Conservation (phyloP, 2,329 filamentous ascomycete genomes). For the Penicillium aurantiogriseum region DNA sequence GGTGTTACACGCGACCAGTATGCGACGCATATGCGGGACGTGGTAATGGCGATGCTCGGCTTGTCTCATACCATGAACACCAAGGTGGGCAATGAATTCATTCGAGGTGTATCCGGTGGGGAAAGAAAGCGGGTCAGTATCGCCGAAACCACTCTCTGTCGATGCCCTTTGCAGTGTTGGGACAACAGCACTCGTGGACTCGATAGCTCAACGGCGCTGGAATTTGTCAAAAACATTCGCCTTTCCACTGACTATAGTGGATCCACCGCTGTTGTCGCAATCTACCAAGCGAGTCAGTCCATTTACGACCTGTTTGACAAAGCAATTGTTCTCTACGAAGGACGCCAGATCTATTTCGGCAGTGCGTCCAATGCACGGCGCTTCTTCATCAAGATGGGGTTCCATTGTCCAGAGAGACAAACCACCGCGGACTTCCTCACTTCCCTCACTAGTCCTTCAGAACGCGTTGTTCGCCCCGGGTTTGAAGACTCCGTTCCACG, state of each 20-base stretch:
- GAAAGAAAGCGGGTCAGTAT: slow-evolving; percentile 61
- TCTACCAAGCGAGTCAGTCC: slow-evolving; percentile 51
- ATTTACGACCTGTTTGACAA: slow-evolving; percentile 66
- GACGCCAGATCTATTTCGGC: slow-evolving; percentile 73
- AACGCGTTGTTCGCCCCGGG: slow-evolving; percentile 55
- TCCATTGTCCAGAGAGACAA: slow-evolving; percentile 64
- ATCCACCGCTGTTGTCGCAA: slow-evolving; percentile 51
- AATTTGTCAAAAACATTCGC: slow-evolving; percentile 53
- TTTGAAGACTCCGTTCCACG: slow-evolving; percentile 63
- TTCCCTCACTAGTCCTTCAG: slow-evolving; percentile 62
- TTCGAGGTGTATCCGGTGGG: slow-evolving; percentile 60
- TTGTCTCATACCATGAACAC: slow-evolving; percentile 53
- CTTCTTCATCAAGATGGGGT: slow-evolving; percentile 69
- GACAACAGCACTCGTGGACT: slow-evolving; percentile 50
- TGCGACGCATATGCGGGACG: slow-evolving; percentile 47
- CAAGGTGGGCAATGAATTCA: slow-evolving; percentile 52
- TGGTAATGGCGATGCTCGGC: slow-evolving; percentile 55
- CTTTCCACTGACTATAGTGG: slow-evolving; percentile 49
- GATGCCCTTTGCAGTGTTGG: slow-evolving; percentile 48
- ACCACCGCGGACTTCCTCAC: slow-evolving; percentile 70
- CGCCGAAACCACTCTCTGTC: slow-evolving; percentile 51
- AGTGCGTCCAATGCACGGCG: slow-evolving; percentile 56
- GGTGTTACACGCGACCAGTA: slow-evolving; percentile 47
- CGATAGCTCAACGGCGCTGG: slow-evolving; percentile 54
- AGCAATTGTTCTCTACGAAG: slow-evolving; percentile 68